Conservation (phyloP, 2,329 filamentous ascomycete genomes). For the Coniochaeta pulveracea region DNA sequence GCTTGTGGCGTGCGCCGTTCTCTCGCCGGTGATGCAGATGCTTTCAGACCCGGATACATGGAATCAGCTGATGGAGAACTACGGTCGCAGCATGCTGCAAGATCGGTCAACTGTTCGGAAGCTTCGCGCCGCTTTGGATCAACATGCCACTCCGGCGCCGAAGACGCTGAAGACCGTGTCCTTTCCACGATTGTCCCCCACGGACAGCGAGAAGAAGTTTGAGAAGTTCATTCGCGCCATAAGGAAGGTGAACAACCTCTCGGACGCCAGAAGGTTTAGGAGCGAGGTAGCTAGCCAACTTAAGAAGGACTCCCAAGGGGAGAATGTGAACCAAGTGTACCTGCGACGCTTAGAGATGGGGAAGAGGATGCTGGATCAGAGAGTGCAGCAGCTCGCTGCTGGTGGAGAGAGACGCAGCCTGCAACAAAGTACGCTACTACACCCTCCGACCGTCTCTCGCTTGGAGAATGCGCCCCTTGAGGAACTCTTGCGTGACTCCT, state of each 20-base stretch:
- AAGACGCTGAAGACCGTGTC: constrained; percentile 51
- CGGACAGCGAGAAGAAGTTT: constrained; percentile 84
- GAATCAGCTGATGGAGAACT: constrained; percentile 93
- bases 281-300: constrained; percentile 89
- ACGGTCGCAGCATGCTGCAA: constrained; percentile 76
- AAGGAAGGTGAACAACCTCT: constrained; percentile 78
- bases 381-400: constrained; percentile 68
- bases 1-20: constrained; percentile 83
- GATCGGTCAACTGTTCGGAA: constrained; percentile 92
- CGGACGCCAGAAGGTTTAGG: constrained; percentile 83
- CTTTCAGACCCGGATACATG: constrained; percentile 90
- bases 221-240: constrained; percentile 90
- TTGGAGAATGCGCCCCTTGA: constrained; percentile 67
- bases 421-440: constrained; percentile 12
- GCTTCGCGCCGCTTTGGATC: constrained; percentile 80
- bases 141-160: constrained; percentile 78
- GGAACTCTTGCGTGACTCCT: constrained; percentile 81
- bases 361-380: constrained; percentile 81
- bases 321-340: constrained; percentile 76
- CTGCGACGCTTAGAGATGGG: constrained; percentile 84
- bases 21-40: constrained; percentile 69
- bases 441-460: constrained; percentile 37
- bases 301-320: constrained; percentile 68
- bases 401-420: constrained; percentile 39
- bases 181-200: constrained; percentile 69